Evolutionary conservation across 2,329 filamentous ascomycete genomes (phyloP).

Genomic region (Colletotrichum kahawae): DNA sequence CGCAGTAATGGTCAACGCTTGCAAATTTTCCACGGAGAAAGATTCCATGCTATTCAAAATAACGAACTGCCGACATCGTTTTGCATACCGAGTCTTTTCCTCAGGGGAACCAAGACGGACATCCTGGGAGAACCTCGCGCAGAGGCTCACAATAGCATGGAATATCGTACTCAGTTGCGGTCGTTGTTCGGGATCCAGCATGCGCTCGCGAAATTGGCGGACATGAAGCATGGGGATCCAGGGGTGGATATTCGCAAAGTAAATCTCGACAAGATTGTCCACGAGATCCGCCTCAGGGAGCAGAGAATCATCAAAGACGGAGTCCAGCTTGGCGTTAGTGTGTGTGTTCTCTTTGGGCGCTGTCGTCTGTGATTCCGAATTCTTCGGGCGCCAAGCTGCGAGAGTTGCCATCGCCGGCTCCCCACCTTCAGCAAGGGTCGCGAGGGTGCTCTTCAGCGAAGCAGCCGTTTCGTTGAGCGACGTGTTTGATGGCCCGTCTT

Average conservation of each 20-base stretch:
- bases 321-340: background rate
- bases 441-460: conserved; percentile 25
- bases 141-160: conserved; percentile 37
- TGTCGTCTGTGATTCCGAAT: background rate
- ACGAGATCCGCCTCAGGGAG: conserved; percentile 36
- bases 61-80: conserved; percentile 33
- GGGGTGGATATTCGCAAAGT: conserved; percentile 41
- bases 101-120: conserved; percentile 27
- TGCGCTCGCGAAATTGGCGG: conserved; percentile 27
- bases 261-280: conserved; percentile 35
- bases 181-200: conserved; percentile 25
- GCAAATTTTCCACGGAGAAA: conserved; percentile 38
- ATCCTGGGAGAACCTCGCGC: conserved; percentile 31
- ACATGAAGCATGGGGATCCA: conserved; percentile 43
- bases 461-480: conserved; percentile 24
- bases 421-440: conserved; percentile 17
- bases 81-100: conserved; percentile 17
- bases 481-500: background rate
- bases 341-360: background rate
- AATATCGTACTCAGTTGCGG: conserved; percentile 33
- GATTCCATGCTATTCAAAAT: conserved; percentile 37
- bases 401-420: background rate
- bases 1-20: conserved; percentile 38
- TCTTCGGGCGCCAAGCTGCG: background rate
- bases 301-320: background rate